Evolutionary conservation across 2,329 filamentous ascomycete genomes (phyloP).

Genomic region (Fusarium sp.): DNA sequence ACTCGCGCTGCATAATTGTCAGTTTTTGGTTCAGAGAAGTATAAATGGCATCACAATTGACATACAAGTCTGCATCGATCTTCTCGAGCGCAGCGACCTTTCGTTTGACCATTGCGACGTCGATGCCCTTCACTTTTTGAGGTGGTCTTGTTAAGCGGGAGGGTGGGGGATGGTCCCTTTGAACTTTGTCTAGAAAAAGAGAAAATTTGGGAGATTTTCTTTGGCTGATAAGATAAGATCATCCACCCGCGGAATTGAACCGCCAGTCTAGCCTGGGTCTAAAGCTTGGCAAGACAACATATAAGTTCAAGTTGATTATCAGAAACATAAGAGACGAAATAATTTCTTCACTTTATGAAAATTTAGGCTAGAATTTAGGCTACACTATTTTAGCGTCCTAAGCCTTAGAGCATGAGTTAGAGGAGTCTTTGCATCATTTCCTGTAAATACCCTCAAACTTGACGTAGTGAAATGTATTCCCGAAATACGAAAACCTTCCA

Average conservation of each 20-base stretch:
- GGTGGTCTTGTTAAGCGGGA: constrained; percentile 22
- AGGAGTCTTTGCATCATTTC: too few relatives aligned
- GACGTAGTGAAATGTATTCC: too few relatives aligned
- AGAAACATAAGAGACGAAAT: too few relatives aligned
- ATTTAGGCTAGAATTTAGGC: not conserved
- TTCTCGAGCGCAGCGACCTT: constrained; percentile 95
- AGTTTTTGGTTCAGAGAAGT: constrained; percentile 31
- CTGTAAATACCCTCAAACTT: too few relatives aligned
- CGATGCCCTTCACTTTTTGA: not conserved
- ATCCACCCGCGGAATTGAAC: constrained; percentile 26
- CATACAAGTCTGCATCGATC: constrained; percentile 87
- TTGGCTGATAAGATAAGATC: constrained; percentile 36
- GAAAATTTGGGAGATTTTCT: constrained; percentile 39
- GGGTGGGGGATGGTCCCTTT: constrained; percentile 24
- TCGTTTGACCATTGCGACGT: constrained; percentile 77
- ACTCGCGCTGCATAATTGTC: constrained; percentile 70
- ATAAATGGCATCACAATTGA: not conserved
- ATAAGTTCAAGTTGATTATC: not conserved
- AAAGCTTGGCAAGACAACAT: not conserved
- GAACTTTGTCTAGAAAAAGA: constrained; percentile 21
- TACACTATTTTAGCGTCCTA: not conserved
- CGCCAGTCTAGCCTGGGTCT: constrained; percentile 9
- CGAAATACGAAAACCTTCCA: too few relatives aligned
- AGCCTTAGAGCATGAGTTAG: too few relatives aligned
- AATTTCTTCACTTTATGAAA: too few relatives aligned